Conservation (phyloP, 2,329 filamentous ascomycete species). For the Colletotrichum higginsianum region DNA sequence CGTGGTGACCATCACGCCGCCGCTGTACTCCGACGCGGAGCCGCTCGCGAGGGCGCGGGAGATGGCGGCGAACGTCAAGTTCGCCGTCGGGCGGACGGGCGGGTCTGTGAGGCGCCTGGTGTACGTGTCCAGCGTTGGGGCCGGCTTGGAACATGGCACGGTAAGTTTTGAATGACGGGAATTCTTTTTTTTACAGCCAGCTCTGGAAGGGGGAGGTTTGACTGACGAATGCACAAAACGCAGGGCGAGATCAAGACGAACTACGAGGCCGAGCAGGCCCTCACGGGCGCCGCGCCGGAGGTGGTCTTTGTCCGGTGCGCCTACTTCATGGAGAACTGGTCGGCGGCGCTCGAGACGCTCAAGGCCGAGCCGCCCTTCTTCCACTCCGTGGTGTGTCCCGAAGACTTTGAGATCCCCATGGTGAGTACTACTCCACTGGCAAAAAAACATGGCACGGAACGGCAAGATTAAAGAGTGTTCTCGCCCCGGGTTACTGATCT, state of each 20-base stretch:
- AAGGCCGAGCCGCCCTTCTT: constrained; percentile 46
- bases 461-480: too few species aligned
- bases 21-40: constrained; percentile 49
- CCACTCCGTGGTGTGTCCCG: constrained; percentile 48
- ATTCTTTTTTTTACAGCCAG: not conserved
- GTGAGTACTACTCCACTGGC: constrained; percentile 39
- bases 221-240: not conserved
- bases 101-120: constrained; percentile 18
- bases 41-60: constrained; percentile 50
- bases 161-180: constrained; percentile 43
- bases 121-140: constrained; percentile 47
- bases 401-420: constrained; percentile 52
- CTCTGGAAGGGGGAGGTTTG: not conserved
- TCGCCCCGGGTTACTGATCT: not conserved
- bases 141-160: constrained; percentile 50
- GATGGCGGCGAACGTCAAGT: constrained; percentile 53
- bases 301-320: constrained; percentile 45
- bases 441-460: too few species aligned
- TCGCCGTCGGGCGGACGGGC: constrained; percentile 48
- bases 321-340: constrained; percentile 45
- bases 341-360: constrained; percentile 33
- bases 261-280: constrained; percentile 45
- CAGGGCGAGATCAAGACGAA: constrained; percentile 50
- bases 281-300: constrained; percentile 44
- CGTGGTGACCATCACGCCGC: constrained; percentile 54